These are phyloP conservation scores for Endoconidiophora polonica DNA, from an alignment of 2,329 filamentous ascomycete genomes.

Conservation along the genomic window DNA sequence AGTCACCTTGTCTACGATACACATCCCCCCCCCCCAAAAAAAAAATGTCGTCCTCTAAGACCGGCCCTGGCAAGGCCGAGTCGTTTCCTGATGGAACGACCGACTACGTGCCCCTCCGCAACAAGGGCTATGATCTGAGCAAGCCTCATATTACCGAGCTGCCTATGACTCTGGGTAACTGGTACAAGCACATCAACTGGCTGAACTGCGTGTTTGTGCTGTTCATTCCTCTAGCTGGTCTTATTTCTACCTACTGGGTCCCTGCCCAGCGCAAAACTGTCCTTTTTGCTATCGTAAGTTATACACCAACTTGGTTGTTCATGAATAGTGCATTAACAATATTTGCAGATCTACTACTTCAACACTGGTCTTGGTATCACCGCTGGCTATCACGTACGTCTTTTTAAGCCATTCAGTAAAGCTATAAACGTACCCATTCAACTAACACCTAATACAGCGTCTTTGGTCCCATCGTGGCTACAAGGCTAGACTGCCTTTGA, in stretches of 20 bases:
- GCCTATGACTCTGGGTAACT: constrained; percentile 66
- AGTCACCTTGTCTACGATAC: constrained; percentile 2
- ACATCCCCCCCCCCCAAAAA: not conserved
- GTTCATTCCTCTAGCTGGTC: constrained; percentile 56
- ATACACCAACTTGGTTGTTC: not conserved
- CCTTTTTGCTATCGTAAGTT: constrained; percentile 42
- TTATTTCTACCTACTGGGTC: constrained; percentile 61
- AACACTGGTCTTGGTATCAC: constrained; percentile 69
- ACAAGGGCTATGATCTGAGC: constrained; percentile 32
- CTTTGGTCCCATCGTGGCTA: constrained; percentile 78
- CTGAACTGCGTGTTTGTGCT: constrained; percentile 72
- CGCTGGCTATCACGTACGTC: constrained; percentile 32
- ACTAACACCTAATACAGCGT: constrained; percentile 31
- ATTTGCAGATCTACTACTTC: constrained; percentile 46
- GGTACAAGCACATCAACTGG: constrained; percentile 91
- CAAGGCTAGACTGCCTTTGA: constrained; percentile 58
- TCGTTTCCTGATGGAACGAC: constrained; percentile 36
- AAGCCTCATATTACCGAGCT: constrained; percentile 78
- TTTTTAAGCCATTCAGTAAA: not conserved
- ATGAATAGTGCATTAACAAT: not conserved
- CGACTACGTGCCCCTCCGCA: constrained; percentile 36
- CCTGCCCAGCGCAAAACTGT: constrained; percentile 56
- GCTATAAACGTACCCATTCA: not conserved
- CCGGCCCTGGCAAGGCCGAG: constrained; percentile 23
- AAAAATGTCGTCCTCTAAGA: constrained; percentile 20